These are phyloP conservation scores for Plantago elongata DNA, from an alignment of 257 asterid species.

Conservation along the genomic window DNA sequence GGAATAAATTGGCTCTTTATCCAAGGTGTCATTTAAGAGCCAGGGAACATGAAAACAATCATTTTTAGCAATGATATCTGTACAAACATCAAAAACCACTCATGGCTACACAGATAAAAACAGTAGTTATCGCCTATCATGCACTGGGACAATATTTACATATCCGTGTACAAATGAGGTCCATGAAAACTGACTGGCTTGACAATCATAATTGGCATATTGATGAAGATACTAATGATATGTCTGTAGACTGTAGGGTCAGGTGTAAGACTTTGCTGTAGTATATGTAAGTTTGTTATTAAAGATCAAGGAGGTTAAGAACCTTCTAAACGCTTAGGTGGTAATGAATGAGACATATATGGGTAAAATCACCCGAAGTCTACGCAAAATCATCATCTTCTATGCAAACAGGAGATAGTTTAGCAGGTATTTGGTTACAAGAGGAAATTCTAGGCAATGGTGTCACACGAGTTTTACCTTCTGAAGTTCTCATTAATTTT, in stretches of 20 bases:
- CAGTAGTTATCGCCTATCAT: not conserved
- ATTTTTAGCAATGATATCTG: no score
- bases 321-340: not conserved
- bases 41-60: no score
- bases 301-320: conserved; percentile 4
- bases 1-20: no score
- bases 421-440: conserved; percentile 38
- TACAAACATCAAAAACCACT: no score
- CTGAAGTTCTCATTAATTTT: conserved; percentile 42
- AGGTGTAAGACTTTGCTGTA: not conserved
- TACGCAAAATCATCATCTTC: conserved; percentile 68
- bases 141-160: conserved; percentile 11
- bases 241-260: no score
- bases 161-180: conserved; percentile 10
- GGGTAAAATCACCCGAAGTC: conserved; percentile 18
- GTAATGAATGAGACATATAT: conserved; percentile 4
- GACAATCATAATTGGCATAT: conserved; percentile 8
- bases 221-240: conserved; percentile 11
- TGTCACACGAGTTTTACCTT: conserved; percentile 33
- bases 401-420: conserved; percentile 36
- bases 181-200: conserved; percentile 4
- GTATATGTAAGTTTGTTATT: not conserved
- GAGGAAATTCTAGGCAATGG: conserved; percentile 27
- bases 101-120: no score
- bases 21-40: no score